A percentile compares a stretch with the other conserved stretches of the same genome.
These are phyloP conservation scores for Boletus subparvulus DNA, from an alignment of 768 basidiomycete species.

Conservation along the genomic window DNA sequence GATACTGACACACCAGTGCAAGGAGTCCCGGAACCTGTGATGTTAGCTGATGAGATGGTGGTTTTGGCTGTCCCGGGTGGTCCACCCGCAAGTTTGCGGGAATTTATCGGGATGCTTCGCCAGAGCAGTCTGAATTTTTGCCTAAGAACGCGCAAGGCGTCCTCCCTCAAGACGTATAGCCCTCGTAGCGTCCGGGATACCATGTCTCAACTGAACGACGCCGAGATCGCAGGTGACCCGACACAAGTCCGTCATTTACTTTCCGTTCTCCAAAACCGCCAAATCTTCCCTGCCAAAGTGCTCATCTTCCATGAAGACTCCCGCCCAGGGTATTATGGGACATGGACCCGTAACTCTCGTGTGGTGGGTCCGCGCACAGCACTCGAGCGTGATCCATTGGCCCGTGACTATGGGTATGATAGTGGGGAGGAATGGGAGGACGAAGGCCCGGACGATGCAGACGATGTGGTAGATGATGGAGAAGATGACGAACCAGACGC, in stretches of 20 bases:
- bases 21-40: constrained; percentile 1
- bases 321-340: constrained; percentile 92
- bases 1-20: constrained; percentile 40
- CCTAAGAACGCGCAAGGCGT: constrained; percentile 15
- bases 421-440: constrained; percentile 97
- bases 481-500: constrained; percentile 70
- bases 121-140: constrained; percentile 20
- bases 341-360: constrained; percentile 83
- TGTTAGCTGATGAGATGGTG: not conserved
- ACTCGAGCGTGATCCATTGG: constrained; percentile 71
- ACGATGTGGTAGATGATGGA: constrained; percentile 61
- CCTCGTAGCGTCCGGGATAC: constrained; percentile 47
- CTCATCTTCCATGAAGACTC: constrained; percentile 82
- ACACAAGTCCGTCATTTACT: constrained; percentile 65
- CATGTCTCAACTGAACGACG: constrained; percentile 68
- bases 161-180: constrained; percentile 30
- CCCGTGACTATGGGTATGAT: constrained; percentile 89
- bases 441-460: constrained; percentile 72
- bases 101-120: constrained; percentile 34
- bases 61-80: not conserved
- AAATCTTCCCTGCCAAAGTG: constrained; percentile 69
- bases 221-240: constrained; percentile 73
- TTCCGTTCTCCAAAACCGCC: constrained; percentile 58
- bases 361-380: constrained; percentile 82
- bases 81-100: constrained; percentile 13